Conservation (phyloP, 176 grass and related monocot species). For the Bolboschoenus planiculmis region DNA sequence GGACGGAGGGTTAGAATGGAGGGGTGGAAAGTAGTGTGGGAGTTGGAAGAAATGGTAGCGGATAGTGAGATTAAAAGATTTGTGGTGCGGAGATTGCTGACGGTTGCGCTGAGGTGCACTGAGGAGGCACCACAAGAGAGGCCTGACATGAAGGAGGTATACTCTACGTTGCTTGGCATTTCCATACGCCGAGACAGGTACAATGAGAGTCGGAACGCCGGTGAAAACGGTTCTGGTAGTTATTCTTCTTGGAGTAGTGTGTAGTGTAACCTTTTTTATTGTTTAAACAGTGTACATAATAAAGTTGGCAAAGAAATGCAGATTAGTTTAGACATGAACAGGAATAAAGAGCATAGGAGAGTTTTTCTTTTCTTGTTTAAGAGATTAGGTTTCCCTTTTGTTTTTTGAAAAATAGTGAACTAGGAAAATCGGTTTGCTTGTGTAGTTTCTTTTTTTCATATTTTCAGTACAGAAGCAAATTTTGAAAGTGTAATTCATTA, state of each 20-base stretch:
- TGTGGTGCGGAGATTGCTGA: conserved; percentile 35
- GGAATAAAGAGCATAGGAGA: background rate
- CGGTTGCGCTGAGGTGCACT: conserved; percentile 56
- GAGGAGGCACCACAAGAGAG: conserved; percentile 50
- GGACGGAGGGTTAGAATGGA: conserved; percentile 33
- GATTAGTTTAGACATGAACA: background rate
- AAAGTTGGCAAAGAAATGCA: background rate
- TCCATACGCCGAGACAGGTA: background rate
- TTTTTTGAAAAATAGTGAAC: background rate
- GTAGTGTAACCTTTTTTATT: background rate
- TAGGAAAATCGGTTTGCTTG: background rate
- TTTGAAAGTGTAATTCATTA: background rate
- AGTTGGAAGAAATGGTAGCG: background rate
- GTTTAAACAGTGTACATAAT: background rate
- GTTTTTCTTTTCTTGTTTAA: background rate
- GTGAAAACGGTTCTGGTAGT: background rate
- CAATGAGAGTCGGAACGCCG: background rate
- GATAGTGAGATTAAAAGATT: background rate
- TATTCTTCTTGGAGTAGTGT: background rate
- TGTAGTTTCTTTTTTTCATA: background rate
- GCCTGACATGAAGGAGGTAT: conserved; percentile 47
- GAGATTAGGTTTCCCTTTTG: background rate
- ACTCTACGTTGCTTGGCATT: conserved; percentile 30
- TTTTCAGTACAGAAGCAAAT: background rate
- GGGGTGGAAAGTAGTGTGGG: background rate